phyloP scores from a whole-genome alignment of 2,329 filamentous ascomycete species.

The Acarospora socialis region DNA sequence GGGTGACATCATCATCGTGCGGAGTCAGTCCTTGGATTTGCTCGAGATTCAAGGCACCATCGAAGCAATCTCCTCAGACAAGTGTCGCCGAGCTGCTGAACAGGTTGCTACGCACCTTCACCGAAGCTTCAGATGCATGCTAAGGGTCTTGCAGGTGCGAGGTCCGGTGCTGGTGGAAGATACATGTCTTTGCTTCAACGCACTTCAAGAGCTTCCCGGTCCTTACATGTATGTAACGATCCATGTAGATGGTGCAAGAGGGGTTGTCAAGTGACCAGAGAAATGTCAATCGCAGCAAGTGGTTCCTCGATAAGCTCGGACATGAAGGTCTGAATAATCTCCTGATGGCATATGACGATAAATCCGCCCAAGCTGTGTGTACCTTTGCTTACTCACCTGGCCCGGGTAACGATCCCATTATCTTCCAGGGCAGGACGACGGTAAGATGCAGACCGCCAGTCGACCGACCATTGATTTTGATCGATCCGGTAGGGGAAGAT shows the following conservation, averaged over 20 bases:
- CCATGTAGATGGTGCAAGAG: neutral
- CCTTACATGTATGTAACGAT: slow-evolving; percentile 67
- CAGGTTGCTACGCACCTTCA: slow-evolving; percentile 4
- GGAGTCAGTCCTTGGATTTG: slow-evolving; percentile 63
- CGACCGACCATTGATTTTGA: neutral
- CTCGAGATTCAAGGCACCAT: slow-evolving; percentile 84
- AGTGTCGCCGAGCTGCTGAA: slow-evolving; percentile 66
- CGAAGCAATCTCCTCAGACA: slow-evolving; percentile 80
- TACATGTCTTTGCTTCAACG: slow-evolving; percentile 85
- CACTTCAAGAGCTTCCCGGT: slow-evolving; percentile 78
- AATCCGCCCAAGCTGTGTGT: slow-evolving; percentile 83
- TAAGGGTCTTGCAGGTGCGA: slow-evolving; percentile 43
- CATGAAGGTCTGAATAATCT: slow-evolving; percentile 80
- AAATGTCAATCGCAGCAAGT: slow-evolving; percentile 50
- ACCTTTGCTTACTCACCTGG: slow-evolving; percentile 88
- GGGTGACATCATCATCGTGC: slow-evolving; percentile 54
- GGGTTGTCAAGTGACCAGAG: no score
- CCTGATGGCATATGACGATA: slow-evolving; percentile 76
- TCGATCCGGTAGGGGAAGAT: slow-evolving; percentile 49
- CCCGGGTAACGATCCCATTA: slow-evolving; percentile 64
- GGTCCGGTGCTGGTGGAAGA: slow-evolving; percentile 92
- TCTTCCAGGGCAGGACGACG: slow-evolving; percentile 84
- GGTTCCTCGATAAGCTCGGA: slow-evolving; percentile 75
- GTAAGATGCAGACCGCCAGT: slow-evolving; percentile 32
- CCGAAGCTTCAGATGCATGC: slow-evolving; percentile 1